phyloP scores from a whole-genome alignment of 2,329 filamentous ascomycete species.

The Alternaria postmessia region DNA sequence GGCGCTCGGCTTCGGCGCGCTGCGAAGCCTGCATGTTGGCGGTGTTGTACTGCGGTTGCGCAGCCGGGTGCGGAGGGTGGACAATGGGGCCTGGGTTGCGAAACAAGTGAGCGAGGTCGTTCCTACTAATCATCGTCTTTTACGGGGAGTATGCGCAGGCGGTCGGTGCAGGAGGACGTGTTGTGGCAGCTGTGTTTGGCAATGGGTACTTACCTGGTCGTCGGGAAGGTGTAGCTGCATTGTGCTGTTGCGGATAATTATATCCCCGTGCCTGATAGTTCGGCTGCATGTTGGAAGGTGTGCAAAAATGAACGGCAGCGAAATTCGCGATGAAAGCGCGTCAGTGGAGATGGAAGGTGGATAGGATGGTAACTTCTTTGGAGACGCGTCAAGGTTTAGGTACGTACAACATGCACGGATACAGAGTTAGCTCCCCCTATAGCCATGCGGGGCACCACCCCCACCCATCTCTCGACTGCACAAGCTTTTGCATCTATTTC shows the following conservation, averaged over 20 bases:
- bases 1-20: slow-evolving; percentile 59
- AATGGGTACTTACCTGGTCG: slow-evolving; percentile 52
- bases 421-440: slow-evolving; percentile 33
- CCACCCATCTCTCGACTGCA: slow-evolving; percentile 23
- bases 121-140: slow-evolving; percentile 54
- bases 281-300: slow-evolving; percentile 51
- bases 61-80: slow-evolving; percentile 58
- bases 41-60: slow-evolving; percentile 55
- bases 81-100: slow-evolving; percentile 56
- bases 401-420: slow-evolving; percentile 26
- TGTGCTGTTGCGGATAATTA: slow-evolving; percentile 51
- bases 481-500: slow-evolving; percentile 4
- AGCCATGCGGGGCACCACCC: slow-evolving; percentile 33
- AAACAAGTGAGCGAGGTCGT: slow-evolving; percentile 59
- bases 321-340: slow-evolving; percentile 37
- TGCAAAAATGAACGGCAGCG: slow-evolving; percentile 35
- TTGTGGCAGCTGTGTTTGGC: slow-evolving; percentile 20
- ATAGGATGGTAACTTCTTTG: slow-evolving; percentile 33
- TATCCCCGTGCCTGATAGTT: slow-evolving; percentile 55
- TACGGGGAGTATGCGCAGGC: slow-evolving; percentile 13
- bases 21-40: slow-evolving; percentile 54
- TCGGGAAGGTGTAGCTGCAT: slow-evolving; percentile 46
- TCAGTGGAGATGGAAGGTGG: slow-evolving; percentile 26
- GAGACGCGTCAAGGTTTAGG: slow-evolving; percentile 35
- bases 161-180: slow-evolving; percentile 24